Evolutionary conservation across 176 grass and related monocot species (phyloP), one percentile per base, ranked within the genome.

Genomic region (Triticum monococcum): DNA sequence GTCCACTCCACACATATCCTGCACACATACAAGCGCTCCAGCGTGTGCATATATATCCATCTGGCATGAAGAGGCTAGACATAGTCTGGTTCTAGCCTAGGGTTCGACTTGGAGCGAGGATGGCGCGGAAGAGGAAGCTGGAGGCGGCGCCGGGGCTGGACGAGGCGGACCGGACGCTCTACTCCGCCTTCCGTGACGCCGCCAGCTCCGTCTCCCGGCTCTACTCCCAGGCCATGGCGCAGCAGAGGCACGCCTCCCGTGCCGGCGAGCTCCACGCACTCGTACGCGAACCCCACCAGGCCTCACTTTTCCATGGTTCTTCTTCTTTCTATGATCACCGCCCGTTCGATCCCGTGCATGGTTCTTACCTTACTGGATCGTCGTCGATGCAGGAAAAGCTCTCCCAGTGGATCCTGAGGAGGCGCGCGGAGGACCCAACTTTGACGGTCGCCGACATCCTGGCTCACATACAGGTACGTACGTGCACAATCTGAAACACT

Each of bases 181-280:
- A 93, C 77, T 84, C 91, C 52, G 61, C 85, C 12, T 90, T 93
- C 57, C 41, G 84, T 63, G 81, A 84, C 77, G 87, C 87, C 4
- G 87, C 87, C 8, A 92, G 87, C 87, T 88, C 88, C 23, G 68
- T 93, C 26, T 87, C 91, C 28, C 88, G 81, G 81, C 69, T 93
- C 68, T 90, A 93, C 75, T 72, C 87, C 16, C 86, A 91, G 61
- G 76, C 92, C 62, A 81, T 89, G 86, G 79, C 79, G 13, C 83
- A 91, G 33, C 89, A 91, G 75, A 88, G 80, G 74, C 59, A 81
- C 24, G 88, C 92, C 83, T 91, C 91, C 74, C 89, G 90, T 35
- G 91, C 80, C 32, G 91, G 87, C 82, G 87, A 92, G 84, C 87
- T 84, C 83, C 86, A 88, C 56, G 72, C 89, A 8, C 64, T 89